Conservation (phyloP, 148 eudicot genomes). For the Cornus kousa region DNA sequence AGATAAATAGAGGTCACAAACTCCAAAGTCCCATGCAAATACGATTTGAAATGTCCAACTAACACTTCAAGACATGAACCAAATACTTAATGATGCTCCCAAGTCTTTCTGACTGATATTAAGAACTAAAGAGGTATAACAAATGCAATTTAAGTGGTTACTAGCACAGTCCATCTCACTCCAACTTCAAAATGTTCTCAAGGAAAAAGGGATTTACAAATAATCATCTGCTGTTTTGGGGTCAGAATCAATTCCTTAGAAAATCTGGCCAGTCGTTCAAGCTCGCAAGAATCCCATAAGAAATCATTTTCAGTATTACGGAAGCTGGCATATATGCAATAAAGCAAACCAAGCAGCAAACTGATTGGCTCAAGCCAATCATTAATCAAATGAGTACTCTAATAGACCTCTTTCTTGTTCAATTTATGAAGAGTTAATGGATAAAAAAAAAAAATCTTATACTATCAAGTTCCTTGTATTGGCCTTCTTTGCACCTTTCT, state of each 20-base stretch:
- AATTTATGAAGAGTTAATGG: slow-evolving; percentile 3
- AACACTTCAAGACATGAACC: too few relatives aligned
- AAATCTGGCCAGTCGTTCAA: not conserved
- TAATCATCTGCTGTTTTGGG: not conserved
- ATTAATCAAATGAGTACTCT: not conserved
- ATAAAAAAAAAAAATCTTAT: not conserved
- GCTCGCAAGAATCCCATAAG: not conserved
- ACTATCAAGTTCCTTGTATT: too few relatives aligned
- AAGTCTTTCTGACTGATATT: too few relatives aligned
- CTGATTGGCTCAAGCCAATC: not conserved
- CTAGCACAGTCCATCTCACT: too few relatives aligned
- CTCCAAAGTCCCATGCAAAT: too few relatives aligned
- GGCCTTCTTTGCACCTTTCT: not conserved
- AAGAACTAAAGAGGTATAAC: too few relatives aligned
- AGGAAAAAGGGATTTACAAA: not conserved
- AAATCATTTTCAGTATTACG: not conserved
- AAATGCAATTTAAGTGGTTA: too few relatives aligned
- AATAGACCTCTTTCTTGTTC: not conserved
- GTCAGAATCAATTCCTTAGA: not conserved
- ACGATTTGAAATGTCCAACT: too few relatives aligned
- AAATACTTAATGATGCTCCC: too few relatives aligned
- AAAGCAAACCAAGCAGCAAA: not conserved
- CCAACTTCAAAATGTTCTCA: not conserved
- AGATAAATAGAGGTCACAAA: too few relatives aligned
- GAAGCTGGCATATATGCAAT: not conserved